Evolutionary conservation across 148 eudicot species (phyloP).

Genomic region (Vaccinium myrtillus): DNA sequence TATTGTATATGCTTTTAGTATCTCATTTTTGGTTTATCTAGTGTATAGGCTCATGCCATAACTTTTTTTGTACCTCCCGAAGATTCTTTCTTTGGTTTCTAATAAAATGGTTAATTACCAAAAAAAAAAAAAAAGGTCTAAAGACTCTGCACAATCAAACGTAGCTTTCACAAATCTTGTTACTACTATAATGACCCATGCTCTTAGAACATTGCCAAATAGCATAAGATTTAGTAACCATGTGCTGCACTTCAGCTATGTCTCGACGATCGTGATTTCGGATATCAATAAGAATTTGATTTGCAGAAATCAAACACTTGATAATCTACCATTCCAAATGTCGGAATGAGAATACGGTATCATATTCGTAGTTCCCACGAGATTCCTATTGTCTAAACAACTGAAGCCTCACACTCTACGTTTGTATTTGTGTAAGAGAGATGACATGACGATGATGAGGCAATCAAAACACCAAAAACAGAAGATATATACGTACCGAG

Average conservation of each 20-base stretch:
- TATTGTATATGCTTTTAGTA: too few relatives aligned
- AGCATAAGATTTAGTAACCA: too few relatives aligned
- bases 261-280: neutral
- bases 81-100: too few relatives aligned
- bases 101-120: too few relatives aligned
- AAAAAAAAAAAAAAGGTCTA: too few relatives aligned
- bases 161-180: too few relatives aligned
- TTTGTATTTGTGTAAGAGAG: neutral
- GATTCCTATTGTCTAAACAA: neutral
- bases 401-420: neutral
- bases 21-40: too few relatives aligned
- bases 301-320: neutral
- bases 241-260: neutral
- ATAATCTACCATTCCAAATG: neutral
- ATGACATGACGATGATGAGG: neutral
- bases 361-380: neutral
- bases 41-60: too few relatives aligned
- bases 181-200: too few relatives aligned
- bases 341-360: neutral
- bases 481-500: constrained; percentile 34
- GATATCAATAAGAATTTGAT: neutral
- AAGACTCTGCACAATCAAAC: too few relatives aligned
- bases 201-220: too few relatives aligned
- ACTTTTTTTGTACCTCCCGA: too few relatives aligned
- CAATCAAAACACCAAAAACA: neutral